Evolutionary conservation across 495 filamentous ascomycete species (phyloP).

Genomic region (Xylaria acuta): DNA sequence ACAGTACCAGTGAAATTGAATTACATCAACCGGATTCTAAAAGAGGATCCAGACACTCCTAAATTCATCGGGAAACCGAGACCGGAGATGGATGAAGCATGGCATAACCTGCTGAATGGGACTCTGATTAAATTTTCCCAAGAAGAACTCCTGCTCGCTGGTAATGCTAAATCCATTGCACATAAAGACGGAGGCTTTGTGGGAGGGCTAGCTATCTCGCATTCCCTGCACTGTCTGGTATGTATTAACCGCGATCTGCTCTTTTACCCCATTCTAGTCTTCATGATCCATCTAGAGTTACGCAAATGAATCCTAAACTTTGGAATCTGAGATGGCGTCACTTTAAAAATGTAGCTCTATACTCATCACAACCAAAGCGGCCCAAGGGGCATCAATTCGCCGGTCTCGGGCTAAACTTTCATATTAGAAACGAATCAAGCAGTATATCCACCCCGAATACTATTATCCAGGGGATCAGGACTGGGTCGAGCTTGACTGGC

Average conservation of each 20-base stretch:
- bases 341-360: no score
- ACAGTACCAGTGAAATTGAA: slow-evolving; percentile 26
- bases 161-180: slow-evolving; percentile 22
- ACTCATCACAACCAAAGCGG: no score
- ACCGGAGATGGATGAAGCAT: slow-evolving; percentile 33
- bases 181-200: slow-evolving; percentile 33
- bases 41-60: slow-evolving; percentile 20
- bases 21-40: slow-evolving; percentile 29
- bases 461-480: slow-evolving; percentile 27
- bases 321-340: no score
- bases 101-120: slow-evolving; percentile 30
- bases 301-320: no score
- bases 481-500: slow-evolving; percentile 22
- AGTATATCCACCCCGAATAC: slow-evolving; percentile 35
- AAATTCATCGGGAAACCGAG: slow-evolving; percentile 34
- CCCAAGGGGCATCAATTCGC: no score
- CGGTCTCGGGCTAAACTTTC: no score
- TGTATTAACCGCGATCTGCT: no score
- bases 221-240: slow-evolving; percentile 36
- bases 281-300: no score
- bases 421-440: slow-evolving; percentile 34
- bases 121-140: slow-evolving; percentile 26
- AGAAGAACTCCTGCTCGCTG: slow-evolving; percentile 28
- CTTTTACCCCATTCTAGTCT: no score
- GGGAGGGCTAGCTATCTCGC: slow-evolving; percentile 31